A percentile compares a stretch with the other conserved stretches of the same genome.
Evolutionary conservation across 1,139 yeast genomes (phyloP).

Genomic region (Yamadazyma sp.): DNA sequence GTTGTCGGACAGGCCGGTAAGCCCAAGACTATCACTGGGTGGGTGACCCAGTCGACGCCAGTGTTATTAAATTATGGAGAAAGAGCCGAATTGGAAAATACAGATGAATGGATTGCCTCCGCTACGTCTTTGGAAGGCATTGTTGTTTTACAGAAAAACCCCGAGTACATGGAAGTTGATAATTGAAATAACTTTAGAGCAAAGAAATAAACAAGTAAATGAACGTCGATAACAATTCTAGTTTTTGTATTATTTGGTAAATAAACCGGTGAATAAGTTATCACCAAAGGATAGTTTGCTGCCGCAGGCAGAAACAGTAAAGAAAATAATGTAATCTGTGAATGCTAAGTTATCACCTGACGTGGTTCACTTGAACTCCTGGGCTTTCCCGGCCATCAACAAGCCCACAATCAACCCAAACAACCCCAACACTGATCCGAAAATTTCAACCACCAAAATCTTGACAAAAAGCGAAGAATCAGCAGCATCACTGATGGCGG

Average conservation of each 20-base stretch:
- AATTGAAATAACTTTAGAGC: constrained; percentile 11
- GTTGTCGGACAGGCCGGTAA: constrained; percentile 99
- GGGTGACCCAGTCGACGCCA: constrained; percentile 99
- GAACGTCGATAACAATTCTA: background rate
- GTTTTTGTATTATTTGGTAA: too few relatives aligned
- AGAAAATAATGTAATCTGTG: too few relatives aligned
- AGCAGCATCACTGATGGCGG: constrained; percentile 97
- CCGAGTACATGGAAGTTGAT: constrained; percentile 77
- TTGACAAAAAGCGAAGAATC: constrained; percentile 93
- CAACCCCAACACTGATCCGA: constrained; percentile 93
- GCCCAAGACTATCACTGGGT: constrained; percentile 97
- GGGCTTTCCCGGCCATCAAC: constrained; percentile 94
- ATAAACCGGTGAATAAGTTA: background rate
- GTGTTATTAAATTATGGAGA: constrained; percentile 92
- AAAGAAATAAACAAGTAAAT: background rate
- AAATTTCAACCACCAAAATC: constrained; percentile 94
- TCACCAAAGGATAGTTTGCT: background rate
- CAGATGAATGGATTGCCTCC: constrained; percentile 82
- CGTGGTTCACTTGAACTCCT: constrained; percentile 58
- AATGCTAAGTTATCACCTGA: too few relatives aligned
- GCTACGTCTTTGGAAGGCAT: constrained; percentile 87
- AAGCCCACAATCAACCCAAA: constrained; percentile 94
- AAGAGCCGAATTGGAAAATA: constrained; percentile 92
- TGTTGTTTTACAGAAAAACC: constrained; percentile 88
- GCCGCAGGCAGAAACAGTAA: background rate